Conservation (phyloP, 2,329 filamentous ascomycete genomes). For the Arthrobotrys pseudoclavata region DNA sequence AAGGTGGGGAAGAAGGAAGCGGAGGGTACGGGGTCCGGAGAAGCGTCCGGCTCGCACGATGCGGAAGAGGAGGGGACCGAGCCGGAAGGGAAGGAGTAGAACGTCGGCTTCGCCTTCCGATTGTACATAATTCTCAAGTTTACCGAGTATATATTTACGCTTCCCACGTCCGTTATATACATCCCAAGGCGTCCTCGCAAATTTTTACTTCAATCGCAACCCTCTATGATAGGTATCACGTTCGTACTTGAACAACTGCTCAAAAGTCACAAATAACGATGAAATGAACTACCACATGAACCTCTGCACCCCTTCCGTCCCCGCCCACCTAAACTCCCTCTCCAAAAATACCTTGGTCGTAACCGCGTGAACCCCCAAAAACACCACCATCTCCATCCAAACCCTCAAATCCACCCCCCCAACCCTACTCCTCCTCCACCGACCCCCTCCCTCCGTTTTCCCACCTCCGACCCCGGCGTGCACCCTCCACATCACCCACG, state of each 20-base stretch:
- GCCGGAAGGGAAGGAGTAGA: not conserved
- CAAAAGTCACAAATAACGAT: not conserved
- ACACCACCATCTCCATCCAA: conserved; percentile 78
- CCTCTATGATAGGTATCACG: not conserved
- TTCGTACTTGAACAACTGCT: not conserved
- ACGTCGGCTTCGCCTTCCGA: not conserved
- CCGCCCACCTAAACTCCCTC: conserved; percentile 76
- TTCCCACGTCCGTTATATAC: not conserved
- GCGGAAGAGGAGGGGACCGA: not conserved
- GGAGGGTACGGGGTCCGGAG: not conserved
- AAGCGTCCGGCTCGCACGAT: not conserved
- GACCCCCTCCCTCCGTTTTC: conserved; percentile 9
- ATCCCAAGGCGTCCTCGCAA: not conserved
- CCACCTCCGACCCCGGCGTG: conserved; percentile 69
- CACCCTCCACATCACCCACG: conserved; percentile 92
- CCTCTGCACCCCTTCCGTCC: conserved; percentile 74
- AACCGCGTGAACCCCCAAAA: conserved; percentile 74
- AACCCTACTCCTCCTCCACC: conserved; percentile 41
- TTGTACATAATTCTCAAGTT: not conserved
- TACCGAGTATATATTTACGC: not conserved
- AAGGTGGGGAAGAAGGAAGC: not conserved
- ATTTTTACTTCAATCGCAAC: not conserved
- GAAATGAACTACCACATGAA: conserved; percentile 79
- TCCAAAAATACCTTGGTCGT: conserved; percentile 81
- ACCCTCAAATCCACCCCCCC: conserved; percentile 67